Percentiles rank a stretch among this genome's conserved stretches.
Conservation (phyloP, 179 eudicot genomes). For the Spinacia oleracea region DNA sequence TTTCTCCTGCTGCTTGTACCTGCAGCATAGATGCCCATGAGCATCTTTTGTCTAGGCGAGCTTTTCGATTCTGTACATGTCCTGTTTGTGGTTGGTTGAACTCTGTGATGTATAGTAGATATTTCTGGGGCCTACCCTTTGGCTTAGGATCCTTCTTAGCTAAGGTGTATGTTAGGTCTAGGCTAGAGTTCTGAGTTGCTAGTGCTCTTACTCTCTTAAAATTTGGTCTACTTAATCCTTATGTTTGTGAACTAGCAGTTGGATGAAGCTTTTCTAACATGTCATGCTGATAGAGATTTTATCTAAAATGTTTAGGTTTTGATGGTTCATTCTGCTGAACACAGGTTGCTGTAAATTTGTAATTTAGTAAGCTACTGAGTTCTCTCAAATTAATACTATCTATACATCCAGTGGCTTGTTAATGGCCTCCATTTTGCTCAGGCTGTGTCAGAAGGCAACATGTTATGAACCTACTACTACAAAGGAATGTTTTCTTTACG, state of each 20-base stretch:
- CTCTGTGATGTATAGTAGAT: neutral
- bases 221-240: neutral
- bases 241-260: neutral
- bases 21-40: constrained; percentile 13
- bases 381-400: neutral
- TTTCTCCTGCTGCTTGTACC: constrained; percentile 17
- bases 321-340: neutral
- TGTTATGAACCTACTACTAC: neutral
- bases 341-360: neutral
- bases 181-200: neutral
- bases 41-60: constrained; percentile 16
- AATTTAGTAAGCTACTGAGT: neutral
- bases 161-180: constrained; percentile 5
- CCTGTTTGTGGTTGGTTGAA: constrained; percentile 27
- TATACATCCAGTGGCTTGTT: neutral
- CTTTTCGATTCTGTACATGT: constrained; percentile 7
- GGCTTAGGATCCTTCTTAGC: constrained; percentile 5
- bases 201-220: neutral
- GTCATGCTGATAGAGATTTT: neutral
- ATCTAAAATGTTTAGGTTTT: neutral
- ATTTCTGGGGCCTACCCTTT: neutral
- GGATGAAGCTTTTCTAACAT: neutral
- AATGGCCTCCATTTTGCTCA: too few species aligned
- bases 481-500: neutral
- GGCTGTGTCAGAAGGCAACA: neutral